Evolutionary conservation across 1,284 basidiomycete genomes (phyloP).

Genomic region (Phenoliferia sp.): DNA sequence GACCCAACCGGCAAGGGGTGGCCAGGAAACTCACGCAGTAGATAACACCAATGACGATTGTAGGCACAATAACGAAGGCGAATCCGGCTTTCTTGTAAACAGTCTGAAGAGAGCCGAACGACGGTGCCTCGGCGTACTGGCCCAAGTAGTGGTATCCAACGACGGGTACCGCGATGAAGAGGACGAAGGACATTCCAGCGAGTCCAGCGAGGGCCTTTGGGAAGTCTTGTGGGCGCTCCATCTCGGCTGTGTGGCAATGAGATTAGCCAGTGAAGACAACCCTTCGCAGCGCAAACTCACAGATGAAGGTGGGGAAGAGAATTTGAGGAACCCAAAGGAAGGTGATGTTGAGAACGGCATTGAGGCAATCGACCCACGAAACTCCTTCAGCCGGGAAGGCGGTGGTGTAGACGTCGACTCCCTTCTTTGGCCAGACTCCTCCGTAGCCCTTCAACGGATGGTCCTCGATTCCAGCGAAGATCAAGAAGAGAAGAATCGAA

Average conservation of each 20-base stretch:
- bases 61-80: background rate
- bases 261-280: background rate
- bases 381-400: background rate
- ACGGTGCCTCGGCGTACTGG: background rate
- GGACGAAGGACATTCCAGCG: background rate
- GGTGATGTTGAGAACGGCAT: background rate
- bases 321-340: background rate
- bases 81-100: background rate
- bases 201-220: background rate
- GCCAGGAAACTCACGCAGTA: background rate
- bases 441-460: background rate
- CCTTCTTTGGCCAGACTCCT: background rate
- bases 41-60: background rate
- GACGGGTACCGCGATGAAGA: background rate
- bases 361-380: background rate
- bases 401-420: background rate
- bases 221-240: conserved; percentile 1
- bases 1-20: no score
- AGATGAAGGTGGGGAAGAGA: background rate
- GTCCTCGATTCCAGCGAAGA: background rate
- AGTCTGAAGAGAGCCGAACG: background rate
- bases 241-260: background rate
- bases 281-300: background rate
- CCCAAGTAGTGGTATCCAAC: background rate
- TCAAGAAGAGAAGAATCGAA: background rate